Evolutionary conservation across 1,139 yeast species (phyloP), one percentile per base, ranked within the genome.

Genomic region (Suhomyces ambrosiae): DNA sequence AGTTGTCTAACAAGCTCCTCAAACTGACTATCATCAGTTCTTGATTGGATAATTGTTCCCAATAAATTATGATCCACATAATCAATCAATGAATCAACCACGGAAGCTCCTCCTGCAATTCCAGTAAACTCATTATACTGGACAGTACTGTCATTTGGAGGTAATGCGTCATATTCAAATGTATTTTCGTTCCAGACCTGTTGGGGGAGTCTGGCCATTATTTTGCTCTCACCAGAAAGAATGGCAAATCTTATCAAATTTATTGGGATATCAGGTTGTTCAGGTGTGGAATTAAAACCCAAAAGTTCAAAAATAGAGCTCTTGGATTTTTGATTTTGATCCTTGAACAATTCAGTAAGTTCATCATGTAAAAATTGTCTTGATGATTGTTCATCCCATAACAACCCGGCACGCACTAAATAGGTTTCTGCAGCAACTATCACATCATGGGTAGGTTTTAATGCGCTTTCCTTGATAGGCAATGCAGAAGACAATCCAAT

Each of bases 81-180:
- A 38, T 64, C 63, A 10, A 68, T 46, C 32, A 68, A 50, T n/a
- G 59, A 46, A 41, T 68, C 74, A 1, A 63, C 60, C 1, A 63
- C 47, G 18, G 49, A 39, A n/a, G 39, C 33, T 37, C 26, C 48
- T 8, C 32, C 45, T 24, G 48, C 41, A 2, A 60, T 42, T 0
- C 71, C 73, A 1, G 58, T 47, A 30, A 44, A 51, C 6, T 55
- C 69, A 32, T 61, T 55, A 41, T 66, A 65, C 3, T 49, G 54
- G 7, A 52, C 51, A 7, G 55, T 48, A 2, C 46, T 40, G 39
- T 61, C 66, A 17, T 52, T 56, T 9, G 90, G 89, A 1, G 92
- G 90, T 14, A 84, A 58, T 2, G 82, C 75, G 57, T 85, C 94
- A 54, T 76, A 85, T 48, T 85, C 94, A 49, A 68, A 78, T 11